A percentile compares a stretch with the other conserved stretches of the same genome.
These are phyloP conservation scores for Mycosphaerella sp. DNA, from an alignment of 2,329 filamentous ascomycete genomes.

Conservation along the genomic window DNA sequence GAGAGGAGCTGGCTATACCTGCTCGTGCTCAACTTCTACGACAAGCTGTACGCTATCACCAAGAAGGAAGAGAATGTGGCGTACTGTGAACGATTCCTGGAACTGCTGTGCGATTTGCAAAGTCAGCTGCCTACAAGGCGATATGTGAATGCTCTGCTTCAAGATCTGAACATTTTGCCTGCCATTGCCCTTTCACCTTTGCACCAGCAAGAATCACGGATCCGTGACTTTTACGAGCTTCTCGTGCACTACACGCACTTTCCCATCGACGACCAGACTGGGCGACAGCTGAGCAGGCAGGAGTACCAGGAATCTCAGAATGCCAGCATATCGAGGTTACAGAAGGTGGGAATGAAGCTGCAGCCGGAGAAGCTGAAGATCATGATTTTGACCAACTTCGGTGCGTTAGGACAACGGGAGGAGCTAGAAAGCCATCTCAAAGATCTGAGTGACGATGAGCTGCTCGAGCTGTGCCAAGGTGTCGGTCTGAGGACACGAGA, in stretches of 20 bases:
- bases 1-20: slow-evolving; percentile 92
- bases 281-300: slow-evolving; percentile 63
- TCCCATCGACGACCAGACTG: slow-evolving; percentile 84
- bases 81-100: slow-evolving; percentile 90
- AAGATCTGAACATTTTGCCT: slow-evolving; percentile 76
- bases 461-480: slow-evolving; percentile 60
- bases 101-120: slow-evolving; percentile 82
- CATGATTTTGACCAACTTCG: slow-evolving; percentile 85
- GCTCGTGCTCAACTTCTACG: slow-evolving; percentile 74
- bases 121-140: slow-evolving; percentile 90
- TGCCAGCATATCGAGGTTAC: slow-evolving; percentile 66
- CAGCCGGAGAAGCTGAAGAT: slow-evolving; percentile 91
- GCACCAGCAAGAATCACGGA: slow-evolving; percentile 66
- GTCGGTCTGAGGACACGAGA: slow-evolving; percentile 68
- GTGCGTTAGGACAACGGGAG: slow-evolving; percentile 70
- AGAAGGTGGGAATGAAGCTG: slow-evolving; percentile 68
- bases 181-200: slow-evolving; percentile 72
- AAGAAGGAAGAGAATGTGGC: slow-evolving; percentile 51
- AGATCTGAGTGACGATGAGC: slow-evolving; percentile 65
- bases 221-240: slow-evolving; percentile 75
- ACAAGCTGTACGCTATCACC: slow-evolving; percentile 56
- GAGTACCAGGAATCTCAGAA: slow-evolving; percentile 79
- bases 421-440: slow-evolving; percentile 74
- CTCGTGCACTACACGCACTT: slow-evolving; percentile 84
- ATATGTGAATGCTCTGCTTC: slow-evolving; percentile 83